Conservation (phyloP, 2,329 filamentous ascomycete species). For the Ambrosiella beaveri region DNA sequence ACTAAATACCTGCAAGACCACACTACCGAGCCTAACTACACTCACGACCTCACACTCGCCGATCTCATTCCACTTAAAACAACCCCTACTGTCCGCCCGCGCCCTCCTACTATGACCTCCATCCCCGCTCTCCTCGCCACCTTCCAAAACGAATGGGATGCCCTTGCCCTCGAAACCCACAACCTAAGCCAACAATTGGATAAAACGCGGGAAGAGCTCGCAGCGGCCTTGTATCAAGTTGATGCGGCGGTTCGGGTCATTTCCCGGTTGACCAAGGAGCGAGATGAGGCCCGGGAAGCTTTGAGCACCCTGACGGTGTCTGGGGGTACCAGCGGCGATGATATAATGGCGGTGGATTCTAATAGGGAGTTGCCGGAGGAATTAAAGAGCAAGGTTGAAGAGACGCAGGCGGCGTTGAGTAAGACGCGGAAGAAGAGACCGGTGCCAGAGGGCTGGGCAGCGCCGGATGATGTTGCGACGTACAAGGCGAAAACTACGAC, state of each 20-base stretch:
- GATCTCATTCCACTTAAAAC: constrained; percentile 82
- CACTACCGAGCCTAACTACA: constrained; percentile 71
- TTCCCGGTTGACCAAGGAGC: constrained; percentile 72
- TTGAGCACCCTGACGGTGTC: constrained; percentile 70
- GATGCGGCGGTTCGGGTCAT: constrained; percentile 95
- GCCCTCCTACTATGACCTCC: constrained; percentile 85
- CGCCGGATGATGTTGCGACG: constrained; percentile 46
- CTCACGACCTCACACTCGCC: constrained; percentile 64
- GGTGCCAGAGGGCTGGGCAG: constrained; percentile 71
- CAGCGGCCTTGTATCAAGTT: constrained; percentile 86
- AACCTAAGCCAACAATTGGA: constrained; percentile 77
- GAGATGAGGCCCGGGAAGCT: constrained; percentile 81
- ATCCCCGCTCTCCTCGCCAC: constrained; percentile 86
- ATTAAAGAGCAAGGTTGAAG: constrained; percentile 56
- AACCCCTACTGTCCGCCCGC: constrained; percentile 65
- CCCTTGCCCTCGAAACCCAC: constrained; percentile 77
- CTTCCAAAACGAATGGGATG: constrained; percentile 98
- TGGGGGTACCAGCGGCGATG: constrained; percentile 37
- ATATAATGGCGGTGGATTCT: constrained; percentile 81
- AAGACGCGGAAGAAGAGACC: constrained; percentile 80
- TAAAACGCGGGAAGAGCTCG: constrained; percentile 83
- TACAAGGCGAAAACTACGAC: constrained; percentile 30
- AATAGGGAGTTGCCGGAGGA: constrained; percentile 56
- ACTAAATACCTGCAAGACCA: constrained; percentile 89
- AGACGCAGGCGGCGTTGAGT: constrained; percentile 70